Evolutionary conservation across 1,284 basidiomycete genomes (phyloP).

Genomic region (Ustilago trichophora): DNA sequence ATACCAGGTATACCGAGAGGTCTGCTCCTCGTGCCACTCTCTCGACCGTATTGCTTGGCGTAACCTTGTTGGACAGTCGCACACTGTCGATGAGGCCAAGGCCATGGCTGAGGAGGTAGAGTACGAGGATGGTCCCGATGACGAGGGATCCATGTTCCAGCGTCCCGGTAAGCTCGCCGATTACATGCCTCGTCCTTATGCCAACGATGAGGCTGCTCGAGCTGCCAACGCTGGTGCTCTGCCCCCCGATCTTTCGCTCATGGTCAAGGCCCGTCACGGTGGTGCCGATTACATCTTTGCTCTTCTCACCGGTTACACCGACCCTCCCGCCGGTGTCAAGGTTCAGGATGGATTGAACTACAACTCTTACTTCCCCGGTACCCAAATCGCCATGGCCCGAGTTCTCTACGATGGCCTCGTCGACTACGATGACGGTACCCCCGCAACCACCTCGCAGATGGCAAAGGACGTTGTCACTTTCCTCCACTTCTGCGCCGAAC

Average conservation of each 20-base stretch:
- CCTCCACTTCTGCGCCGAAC: conserved; percentile 78
- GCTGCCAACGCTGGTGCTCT: conserved; percentile 93
- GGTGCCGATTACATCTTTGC: conserved; percentile 96
- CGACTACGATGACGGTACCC: conserved; percentile 75
- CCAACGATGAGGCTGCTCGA: conserved; percentile 97
- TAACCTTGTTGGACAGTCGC: conserved; percentile 97
- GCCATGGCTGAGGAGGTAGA: conserved; percentile 89
- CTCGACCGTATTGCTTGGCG: conserved; percentile 99
- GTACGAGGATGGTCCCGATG: conserved; percentile 95
- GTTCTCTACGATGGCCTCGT: conserved; percentile 83
- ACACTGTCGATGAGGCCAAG: conserved; percentile 90
- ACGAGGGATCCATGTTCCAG: conserved; percentile 97
- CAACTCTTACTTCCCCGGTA: conserved; percentile 68
- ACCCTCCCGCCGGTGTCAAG: conserved; percentile 94
- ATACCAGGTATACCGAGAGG: conserved; percentile 98
- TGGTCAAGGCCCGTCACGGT: conserved; percentile 97
- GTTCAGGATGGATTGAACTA: conserved; percentile 75
- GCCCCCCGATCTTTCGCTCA: conserved; percentile 95
- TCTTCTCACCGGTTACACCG: conserved; percentile 94
- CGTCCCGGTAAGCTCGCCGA: conserved; percentile 96
- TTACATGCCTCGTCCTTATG: conserved; percentile 94
- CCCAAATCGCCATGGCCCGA: conserved; percentile 96
- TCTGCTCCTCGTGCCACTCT: conserved; percentile 98
- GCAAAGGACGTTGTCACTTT: conserved; percentile 98
- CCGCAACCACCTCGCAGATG: conserved; percentile 98